Base-by-base conservation (phyloP, 2,329 filamentous ascomycete genomes). In the Arthroderma sp. region DNA sequence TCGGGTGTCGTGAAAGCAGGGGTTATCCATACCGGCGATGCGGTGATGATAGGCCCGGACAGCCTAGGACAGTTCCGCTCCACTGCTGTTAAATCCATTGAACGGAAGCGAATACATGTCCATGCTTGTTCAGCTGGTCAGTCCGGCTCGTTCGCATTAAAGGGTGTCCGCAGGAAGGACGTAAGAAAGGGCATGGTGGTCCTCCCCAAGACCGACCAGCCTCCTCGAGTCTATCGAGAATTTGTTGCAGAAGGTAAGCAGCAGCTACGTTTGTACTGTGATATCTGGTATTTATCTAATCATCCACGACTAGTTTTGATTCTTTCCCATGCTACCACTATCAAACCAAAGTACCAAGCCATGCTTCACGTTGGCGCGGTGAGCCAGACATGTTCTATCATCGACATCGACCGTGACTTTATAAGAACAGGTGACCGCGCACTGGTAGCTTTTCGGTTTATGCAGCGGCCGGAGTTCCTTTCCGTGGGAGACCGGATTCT, bases 101-200 rank as follows among this genome's bases (percentile, higher is more conserved):
- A 98, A 66, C 78, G 91, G 11, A 96, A 96, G 71, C 77, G 91
- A 15, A 89, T 96, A 52, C 74, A 78, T 27, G 89, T 95, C 0
- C 86, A 87, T 0, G 85, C 82, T 1, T 89, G 86, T 31, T 85
- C 83, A 8, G 91, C 91, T 0, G 91, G 91, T 0, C 91, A 98
- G 64, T 93, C 85, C 29, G 91, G 85, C 0, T 91, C 84, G 6
- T 93, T 98, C 57, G 89, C 91, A 0, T 63, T 98, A 43, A 88
- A 91, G 53, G 82, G 87, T 50, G 75, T 96, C 2, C 79, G 87
- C 40, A 73, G 89, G 36, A 94, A 89, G 62, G 89, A 96, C 53
- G 89, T 98, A 0, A 77, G 91, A 8, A 98, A 98, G 69, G 91
- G 91, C 29, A 96, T 96, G 88, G 91, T 98, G 1, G 86, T 96